Evolutionary conservation across 1,284 basidiomycete species (phyloP), one percentile per base, ranked within the genome.

Genomic region (Ganoderma meredithae): DNA sequence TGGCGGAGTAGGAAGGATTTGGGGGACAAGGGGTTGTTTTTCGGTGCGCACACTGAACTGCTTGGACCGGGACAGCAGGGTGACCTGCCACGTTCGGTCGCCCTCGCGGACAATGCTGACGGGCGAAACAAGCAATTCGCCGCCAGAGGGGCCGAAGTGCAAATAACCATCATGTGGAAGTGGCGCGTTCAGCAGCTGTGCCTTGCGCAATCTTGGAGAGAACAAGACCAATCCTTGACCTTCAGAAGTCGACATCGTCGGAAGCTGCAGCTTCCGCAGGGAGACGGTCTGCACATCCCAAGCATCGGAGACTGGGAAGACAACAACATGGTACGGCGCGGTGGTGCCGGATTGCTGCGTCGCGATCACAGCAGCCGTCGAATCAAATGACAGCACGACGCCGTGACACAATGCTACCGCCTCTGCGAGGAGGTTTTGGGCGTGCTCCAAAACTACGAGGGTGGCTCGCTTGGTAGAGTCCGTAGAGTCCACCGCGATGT

Each of bases 1-100:
- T 4, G 74, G 74, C 19, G 74, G 74, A 10, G 74, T 76, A 22
- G 73, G 73, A 2, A 73, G 71, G 5, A 49, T 52, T 19, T 72
- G 59, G 2, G 44, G 41, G 27, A 31, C 55, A 12, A 63, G 25
- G 15, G 40, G 31, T 25, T 31, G 22, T 25, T 31, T 49, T 15
- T 70, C 71, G 22, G 66, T 15, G 41, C 27, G 65, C 0, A 43
- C 25, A 6, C 17, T 8, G 19, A 59, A 27, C 13, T 65, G 40
- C 56, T 43, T 65, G 47, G 64, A 56, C 3, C 63, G 63, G 25
- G 66, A 58, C n/a, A 70, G 63, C 43, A 70, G 47, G 22, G 67
- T 63, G 2, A 64, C 43, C 39, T 56, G 53, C 47, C 55, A 63
- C 2, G n/a, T 25, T 25, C 31, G 25, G 12, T 41, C 56, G 47